Evolutionary conservation across 139 green algal species (phyloP).

Genomic region (Chlamydomonas eustigma): DNA sequence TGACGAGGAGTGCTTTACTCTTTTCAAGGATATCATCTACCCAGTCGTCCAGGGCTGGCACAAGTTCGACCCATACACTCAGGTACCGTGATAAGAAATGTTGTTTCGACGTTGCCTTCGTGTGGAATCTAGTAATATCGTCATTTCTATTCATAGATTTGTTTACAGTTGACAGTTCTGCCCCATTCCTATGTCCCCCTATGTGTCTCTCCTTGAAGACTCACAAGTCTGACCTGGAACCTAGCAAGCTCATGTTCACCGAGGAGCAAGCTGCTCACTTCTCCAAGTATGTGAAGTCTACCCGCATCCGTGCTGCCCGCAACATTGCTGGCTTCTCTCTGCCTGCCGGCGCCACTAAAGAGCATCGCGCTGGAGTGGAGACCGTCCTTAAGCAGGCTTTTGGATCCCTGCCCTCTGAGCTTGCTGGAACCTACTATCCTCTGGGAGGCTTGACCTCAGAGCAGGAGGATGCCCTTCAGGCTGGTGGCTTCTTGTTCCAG

Average conservation of each 20-base stretch:
- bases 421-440: slow-evolving; percentile 14
- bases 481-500: slow-evolving; percentile 16
- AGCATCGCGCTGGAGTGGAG: slow-evolving; percentile 14
- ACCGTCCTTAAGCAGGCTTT: slow-evolving; percentile 13
- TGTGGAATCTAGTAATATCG: no score
- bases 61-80: slow-evolving; percentile 13
- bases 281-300: slow-evolving; percentile 15
- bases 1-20: slow-evolving; percentile 18
- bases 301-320: slow-evolving; percentile 13
- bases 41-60: slow-evolving; percentile 19
- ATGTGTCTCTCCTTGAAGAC: background rate
- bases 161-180: background rate
- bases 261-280: slow-evolving; percentile 10
- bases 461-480: slow-evolving; percentile 15
- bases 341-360: slow-evolving; percentile 6
- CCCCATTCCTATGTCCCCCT: background rate
- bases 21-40: slow-evolving; percentile 21
- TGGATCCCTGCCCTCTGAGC: slow-evolving; percentile 1
- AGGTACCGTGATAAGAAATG: no score
- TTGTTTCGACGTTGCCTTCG: no score
- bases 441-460: slow-evolving; percentile 3
- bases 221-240: slow-evolving; percentile 17
- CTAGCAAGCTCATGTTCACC: slow-evolving; percentile 9
- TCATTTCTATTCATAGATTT: no score
- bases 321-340: slow-evolving; percentile 16